Conservation (phyloP, 176 grass and related monocot species). For the Phragmites australis region DNA sequence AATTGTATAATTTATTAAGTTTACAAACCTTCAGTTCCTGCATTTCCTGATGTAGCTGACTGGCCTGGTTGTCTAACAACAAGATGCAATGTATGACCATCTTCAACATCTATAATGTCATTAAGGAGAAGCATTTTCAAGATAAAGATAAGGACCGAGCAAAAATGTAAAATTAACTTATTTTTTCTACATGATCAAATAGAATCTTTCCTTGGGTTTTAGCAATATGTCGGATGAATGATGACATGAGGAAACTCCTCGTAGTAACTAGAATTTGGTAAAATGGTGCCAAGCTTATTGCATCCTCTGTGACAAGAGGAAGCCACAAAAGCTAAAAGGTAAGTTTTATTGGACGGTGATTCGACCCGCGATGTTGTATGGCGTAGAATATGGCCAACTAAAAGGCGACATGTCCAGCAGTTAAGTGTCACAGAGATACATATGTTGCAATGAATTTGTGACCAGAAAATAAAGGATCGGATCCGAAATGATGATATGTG, state of each 20-base stretch:
- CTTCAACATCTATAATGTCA: constrained; percentile 77
- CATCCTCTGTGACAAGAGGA: too few species aligned
- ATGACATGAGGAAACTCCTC: not conserved
- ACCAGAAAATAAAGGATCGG: too few species aligned
- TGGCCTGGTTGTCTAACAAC: constrained; percentile 89
- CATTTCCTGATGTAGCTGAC: constrained; percentile 49
- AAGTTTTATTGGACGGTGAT: too few species aligned
- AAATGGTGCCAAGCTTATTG: too few species aligned
- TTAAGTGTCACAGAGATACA: too few species aligned
- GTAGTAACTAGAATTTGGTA: not conserved
- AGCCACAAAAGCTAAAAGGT: too few species aligned
- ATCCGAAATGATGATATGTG: too few species aligned
- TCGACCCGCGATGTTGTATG: too few species aligned
- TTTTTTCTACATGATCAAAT: not conserved
- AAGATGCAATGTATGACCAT: constrained; percentile 99
- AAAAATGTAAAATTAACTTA: not conserved
- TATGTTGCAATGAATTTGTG: too few species aligned
- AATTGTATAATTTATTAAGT: constrained; percentile 20
- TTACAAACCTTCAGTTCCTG: constrained; percentile 61
- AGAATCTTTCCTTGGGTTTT: constrained; percentile 6
- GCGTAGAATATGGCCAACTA: too few species aligned
- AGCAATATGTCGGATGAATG: constrained; percentile 15
- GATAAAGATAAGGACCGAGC: not conserved
- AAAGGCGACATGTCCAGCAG: too few species aligned
- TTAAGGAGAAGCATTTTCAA: constrained; percentile 47